A percentile compares a stretch with the other conserved stretches of the same genome.
Conservation (phyloP, 208 protist genomes). For the Trypanosoma melophagium region DNA sequence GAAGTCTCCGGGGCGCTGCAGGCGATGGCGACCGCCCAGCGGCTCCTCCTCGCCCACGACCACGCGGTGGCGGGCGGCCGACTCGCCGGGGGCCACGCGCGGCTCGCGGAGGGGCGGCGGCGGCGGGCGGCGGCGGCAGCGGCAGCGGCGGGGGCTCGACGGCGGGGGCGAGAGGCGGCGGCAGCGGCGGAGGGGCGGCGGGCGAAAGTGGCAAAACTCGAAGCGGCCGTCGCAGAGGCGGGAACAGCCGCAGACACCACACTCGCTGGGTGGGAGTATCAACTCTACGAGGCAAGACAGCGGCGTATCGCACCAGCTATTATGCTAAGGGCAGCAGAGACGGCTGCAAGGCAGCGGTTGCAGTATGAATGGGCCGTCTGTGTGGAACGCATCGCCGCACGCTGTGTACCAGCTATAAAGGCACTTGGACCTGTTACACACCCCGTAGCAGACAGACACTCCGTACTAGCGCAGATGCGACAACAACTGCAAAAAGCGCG, state of each 20-base stretch:
- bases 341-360: conserved; percentile 42
- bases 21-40: conserved; percentile 68
- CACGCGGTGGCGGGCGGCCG: conserved; percentile 65
- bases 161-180: conserved; percentile 48
- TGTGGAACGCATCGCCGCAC: conserved; percentile 63
- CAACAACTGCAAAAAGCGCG: conserved; percentile 37
- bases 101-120: conserved; percentile 42
- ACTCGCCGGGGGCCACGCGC: conserved; percentile 50
- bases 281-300: conserved; percentile 61
- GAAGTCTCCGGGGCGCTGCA: conserved; percentile 72
- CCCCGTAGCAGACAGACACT: conserved; percentile 22
- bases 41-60: conserved; percentile 80
- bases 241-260: conserved; percentile 41
- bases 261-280: conserved; percentile 78
- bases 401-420: conserved; percentile 45
- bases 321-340: conserved; percentile 48
- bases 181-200: conserved; percentile 42
- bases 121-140: conserved; percentile 45
- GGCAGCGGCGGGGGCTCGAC: conserved; percentile 42
- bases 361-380: conserved; percentile 69
- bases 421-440: conserved; percentile 21
- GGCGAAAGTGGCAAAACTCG: conserved; percentile 42
- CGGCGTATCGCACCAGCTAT: conserved; percentile 42
- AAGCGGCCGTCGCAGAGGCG: conserved; percentile 28
- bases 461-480: conserved; percentile 32